Evolutionary conservation across 164 flowering plant species (phyloP).

Genomic region (grape (Vitis vinifera)): DNA sequence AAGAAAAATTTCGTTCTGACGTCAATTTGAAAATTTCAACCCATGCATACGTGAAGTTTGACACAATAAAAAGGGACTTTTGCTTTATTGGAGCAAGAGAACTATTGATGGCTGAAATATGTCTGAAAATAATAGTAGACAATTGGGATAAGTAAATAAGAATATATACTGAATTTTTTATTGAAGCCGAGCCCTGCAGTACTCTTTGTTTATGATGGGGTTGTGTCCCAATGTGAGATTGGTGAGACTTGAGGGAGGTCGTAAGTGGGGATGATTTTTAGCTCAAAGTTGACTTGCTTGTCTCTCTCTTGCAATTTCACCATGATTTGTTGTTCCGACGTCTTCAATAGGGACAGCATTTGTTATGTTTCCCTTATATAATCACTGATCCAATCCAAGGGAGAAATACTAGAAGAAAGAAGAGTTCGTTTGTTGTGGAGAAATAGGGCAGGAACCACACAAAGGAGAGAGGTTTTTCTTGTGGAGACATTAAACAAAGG

Average conservation of each 20-base stretch:
- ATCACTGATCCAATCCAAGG: neutral
- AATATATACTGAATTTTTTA: neutral
- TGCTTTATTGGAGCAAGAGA: neutral
- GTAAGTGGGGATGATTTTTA: slow-evolving; percentile 31
- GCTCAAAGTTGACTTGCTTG: slow-evolving; percentile 22
- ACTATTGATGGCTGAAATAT: neutral
- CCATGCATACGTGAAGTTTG: slow-evolving; percentile 4
- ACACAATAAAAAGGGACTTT: neutral
- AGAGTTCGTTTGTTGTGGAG: no score
- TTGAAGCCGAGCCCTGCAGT: neutral
- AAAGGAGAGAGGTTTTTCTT: neutral
- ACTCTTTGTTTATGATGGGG: neutral
- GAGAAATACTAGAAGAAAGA: neutral
- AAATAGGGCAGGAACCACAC: no score
- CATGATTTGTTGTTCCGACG: neutral
- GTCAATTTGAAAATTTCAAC: slow-evolving; percentile 2
- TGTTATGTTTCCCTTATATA: neutral
- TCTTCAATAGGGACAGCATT: neutral
- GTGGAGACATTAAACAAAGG: neutral
- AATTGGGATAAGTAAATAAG: no score
- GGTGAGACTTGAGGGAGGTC: slow-evolving; percentile 37
- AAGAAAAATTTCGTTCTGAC: no score
- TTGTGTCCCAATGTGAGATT: slow-evolving; percentile 13
- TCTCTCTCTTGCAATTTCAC: neutral
- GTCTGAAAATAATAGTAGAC: neutral